Percentiles rank a stretch among this genome's conserved stretches.
Conservation (phyloP, 257 asterid genomes). For the Solanum chiquidenum region DNA sequence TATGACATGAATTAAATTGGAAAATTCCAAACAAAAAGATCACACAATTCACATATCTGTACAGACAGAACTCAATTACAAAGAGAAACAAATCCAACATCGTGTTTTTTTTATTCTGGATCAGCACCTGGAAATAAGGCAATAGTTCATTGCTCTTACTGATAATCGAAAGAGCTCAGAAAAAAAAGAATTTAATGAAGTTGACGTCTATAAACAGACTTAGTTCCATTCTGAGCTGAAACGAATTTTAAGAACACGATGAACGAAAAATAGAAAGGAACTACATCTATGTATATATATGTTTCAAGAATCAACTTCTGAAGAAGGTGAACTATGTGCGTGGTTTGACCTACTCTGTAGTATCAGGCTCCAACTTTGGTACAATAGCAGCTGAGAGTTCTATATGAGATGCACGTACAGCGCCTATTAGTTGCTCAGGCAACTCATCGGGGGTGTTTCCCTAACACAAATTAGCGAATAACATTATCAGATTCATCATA, state of each 20-base stretch:
- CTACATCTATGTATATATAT: neutral
- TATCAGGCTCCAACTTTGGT: constrained; percentile 24
- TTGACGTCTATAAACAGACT: neutral
- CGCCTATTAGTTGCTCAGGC: constrained; percentile 41
- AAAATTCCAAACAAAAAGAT: neutral
- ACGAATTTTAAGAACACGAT: neutral
- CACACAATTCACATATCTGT: neutral
- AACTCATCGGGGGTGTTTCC: constrained; percentile 29
- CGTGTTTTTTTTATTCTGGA: neutral
- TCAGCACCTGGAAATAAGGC: neutral
- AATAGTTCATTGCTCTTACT: neutral
- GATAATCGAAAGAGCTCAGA: neutral
- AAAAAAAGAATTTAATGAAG: neutral
- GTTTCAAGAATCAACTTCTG: neutral
- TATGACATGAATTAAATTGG: neutral
- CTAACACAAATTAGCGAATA: constrained; percentile 1
- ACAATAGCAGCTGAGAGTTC: constrained; percentile 32
- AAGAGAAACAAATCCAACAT: neutral
- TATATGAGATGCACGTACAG: constrained; percentile 36
- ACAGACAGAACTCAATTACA: neutral
- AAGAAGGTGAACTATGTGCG: neutral
- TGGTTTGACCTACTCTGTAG: constrained; percentile 4
- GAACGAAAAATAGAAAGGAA: neutral
- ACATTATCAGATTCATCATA: neutral
- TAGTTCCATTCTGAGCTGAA: neutral